Conservation (phyloP, 306 rosid genomes). For the Acacia acuminata region DNA sequence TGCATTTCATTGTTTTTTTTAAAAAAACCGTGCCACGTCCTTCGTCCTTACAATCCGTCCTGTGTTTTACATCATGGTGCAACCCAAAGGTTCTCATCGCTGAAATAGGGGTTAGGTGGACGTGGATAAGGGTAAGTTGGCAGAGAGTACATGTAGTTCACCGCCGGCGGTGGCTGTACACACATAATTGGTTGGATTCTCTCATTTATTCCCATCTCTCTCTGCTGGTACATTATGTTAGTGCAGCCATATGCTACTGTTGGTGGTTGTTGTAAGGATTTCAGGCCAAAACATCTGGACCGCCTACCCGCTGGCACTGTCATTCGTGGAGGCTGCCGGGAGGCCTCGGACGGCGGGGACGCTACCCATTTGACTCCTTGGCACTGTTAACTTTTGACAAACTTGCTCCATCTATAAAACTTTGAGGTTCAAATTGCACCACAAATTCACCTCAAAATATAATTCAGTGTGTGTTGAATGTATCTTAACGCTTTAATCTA, state of each 20-base stretch:
- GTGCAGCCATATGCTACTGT: slow-evolving; percentile 43
- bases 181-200: slow-evolving; percentile 80
- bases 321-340: slow-evolving; percentile 47
- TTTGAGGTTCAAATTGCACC: too few relatives aligned
- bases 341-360: slow-evolving; percentile 64
- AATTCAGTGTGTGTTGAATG: too few relatives aligned
- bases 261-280: slow-evolving; percentile 56
- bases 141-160: slow-evolving; percentile 49
- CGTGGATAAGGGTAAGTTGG: slow-evolving; percentile 37
- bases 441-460: too few relatives aligned
- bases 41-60: slow-evolving; percentile 40
- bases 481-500: too few relatives aligned
- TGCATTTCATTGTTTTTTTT: too few relatives aligned
- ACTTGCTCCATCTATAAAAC: too few relatives aligned
- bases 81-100: slow-evolving; percentile 77
- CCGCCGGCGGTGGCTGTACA: slow-evolving; percentile 44
- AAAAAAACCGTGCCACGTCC: slow-evolving; percentile 25
- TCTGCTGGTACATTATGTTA: slow-evolving; percentile 65
- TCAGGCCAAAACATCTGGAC: slow-evolving; percentile 50
- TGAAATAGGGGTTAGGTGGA: slow-evolving; percentile 54
- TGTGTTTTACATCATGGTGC: slow-evolving; percentile 65
- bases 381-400: slow-evolving; percentile 7
- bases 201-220: slow-evolving; percentile 56
- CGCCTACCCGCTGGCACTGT: slow-evolving; percentile 40
- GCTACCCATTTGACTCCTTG: slow-evolving; percentile 55